Base-by-base conservation (phyloP, 495 filamentous ascomycete genomes). In the Aspergillus cavernicola region DNA sequence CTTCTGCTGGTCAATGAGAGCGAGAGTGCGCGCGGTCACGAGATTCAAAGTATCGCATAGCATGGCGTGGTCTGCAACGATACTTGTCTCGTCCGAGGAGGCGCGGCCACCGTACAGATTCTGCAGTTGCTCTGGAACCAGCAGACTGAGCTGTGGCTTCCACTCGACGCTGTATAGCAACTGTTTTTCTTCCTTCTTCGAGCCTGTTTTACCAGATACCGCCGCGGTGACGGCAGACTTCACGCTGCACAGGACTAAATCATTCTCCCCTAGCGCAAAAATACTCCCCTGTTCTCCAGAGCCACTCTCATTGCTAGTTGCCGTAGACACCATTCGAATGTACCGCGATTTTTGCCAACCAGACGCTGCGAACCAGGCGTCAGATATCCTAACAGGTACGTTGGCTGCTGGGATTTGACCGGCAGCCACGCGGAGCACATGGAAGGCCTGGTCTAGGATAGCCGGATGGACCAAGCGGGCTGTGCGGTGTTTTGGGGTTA, bases 391-490 rank as follows among this genome's bases (percentile, higher is more conserved):
- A 24, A 40, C 20, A 4, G 56, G 56, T 16, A 58, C 23, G 13
- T 47, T 46, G 10, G 41, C 41, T 2, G 42, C 10, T 19, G 32
- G n/a, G 12, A 24, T 23, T 22, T 54, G 50, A 5, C 36, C 44
- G 12, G 29, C 50, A 28, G 52, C 36, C 3, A 32, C 29, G 13
- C 23, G 22, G 26, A 57, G 55, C 6, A 51, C 38, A 4, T 35
- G 65, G 18, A 61, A 23, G 23, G 11, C 15, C 9, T 29, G 13
- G 44, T 70, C 67, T 1, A 70, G 47, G 13, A 64, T 31, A 3
- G 67, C 51, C 2, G 67, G 67, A 44, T 70, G 67, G 1, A 68
- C 44, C 11, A 33, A 15, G 26, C 36, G 40, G 20, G 31, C 40
- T 6, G 39, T 28, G 29, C 67, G 60, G 8, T 28, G 9, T 60